Evolutionary conservation across 768 basidiomycete species (phyloP), one percentile per base, ranked within the genome.

Genomic region (Chiua virens): DNA sequence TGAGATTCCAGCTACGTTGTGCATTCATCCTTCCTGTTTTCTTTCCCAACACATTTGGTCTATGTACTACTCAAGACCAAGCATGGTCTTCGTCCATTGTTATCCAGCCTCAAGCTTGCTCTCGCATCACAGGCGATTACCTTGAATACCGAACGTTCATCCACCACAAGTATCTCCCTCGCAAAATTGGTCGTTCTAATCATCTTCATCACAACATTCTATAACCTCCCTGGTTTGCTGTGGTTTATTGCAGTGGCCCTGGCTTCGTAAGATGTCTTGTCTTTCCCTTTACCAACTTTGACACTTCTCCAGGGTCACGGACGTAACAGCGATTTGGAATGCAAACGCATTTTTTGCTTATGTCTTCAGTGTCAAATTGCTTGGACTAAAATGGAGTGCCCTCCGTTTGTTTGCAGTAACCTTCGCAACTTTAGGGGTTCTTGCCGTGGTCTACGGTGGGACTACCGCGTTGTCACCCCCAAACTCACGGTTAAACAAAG

Each of bases 291-390:
- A 23, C 13, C 41, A 23, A 35, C 32, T 17, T 56, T 53, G 49
- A 59, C 22, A 36, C 23, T 51, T 43, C 45, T 50, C 23, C 54
- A 92, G 92, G 21, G 75, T 92, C 23, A 87, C 85, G 57, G 91
- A 94, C 69, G 82, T 94, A 23, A 95, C 92, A 73, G 83, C 83
- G 18, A 81, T 93, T 23, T 92, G 89, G 84, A 95, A 96, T 64
- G 85, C 88, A 8, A 90, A 89, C 60, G 87, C 90, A 1, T 94
- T 98, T 73, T 94, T 92, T 68, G 89, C 90, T 6, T 98, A 98
- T 64, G 65, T 92, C 23, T 81, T 98, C 65, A 81, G 86, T n/a
- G 82, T 94, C 53, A 81, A 81, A 58, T 59, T 92, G 3, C 83
- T 86, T 53, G 72, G 78, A 20, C 71, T 82, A 22, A 73, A 75